A percentile compares a stretch with the other conserved stretches of the same genome.
Conservation (phyloP, 306 rosid species). For the Castanea sativa region DNA sequence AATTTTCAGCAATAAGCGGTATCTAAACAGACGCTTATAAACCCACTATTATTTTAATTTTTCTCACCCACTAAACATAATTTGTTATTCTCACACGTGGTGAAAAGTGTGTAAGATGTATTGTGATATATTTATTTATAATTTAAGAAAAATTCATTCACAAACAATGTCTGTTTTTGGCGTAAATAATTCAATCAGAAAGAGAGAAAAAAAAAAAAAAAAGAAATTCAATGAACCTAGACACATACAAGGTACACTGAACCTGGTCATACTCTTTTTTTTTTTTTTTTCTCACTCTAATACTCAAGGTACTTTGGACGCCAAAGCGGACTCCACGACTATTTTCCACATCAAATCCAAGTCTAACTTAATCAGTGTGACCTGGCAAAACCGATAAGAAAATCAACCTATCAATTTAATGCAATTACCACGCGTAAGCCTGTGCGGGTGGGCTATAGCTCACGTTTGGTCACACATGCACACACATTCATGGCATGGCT, state of each 20-base stretch:
- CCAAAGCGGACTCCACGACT: neutral
- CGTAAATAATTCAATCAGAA: neutral
- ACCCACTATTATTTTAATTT: too few relatives aligned
- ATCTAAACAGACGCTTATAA: too few relatives aligned
- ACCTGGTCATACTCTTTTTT: constrained; percentile 25
- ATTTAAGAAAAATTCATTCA: too few relatives aligned
- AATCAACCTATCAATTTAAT: neutral
- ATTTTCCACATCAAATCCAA: constrained; percentile 27
- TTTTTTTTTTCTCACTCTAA: neutral
- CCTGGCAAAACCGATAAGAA: constrained; percentile 3
- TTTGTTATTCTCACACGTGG: too few relatives aligned
- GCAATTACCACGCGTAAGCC: neutral
- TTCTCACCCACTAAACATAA: too few relatives aligned
- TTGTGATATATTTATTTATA: too few relatives aligned
- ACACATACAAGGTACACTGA: constrained; percentile 47
- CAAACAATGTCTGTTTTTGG: too few relatives aligned
- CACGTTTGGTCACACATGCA: too few relatives aligned
- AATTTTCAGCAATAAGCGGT: too few relatives aligned
- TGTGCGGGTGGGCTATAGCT: neutral
- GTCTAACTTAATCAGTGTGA: neutral
- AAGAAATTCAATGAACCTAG: constrained; percentile 36
- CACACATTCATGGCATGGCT: too few relatives aligned
- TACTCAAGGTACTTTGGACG: neutral
- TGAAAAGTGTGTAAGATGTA: too few relatives aligned
- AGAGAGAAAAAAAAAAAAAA: too few relatives aligned